A percentile compares a stretch with the other conserved stretches of the same genome.
These are phyloP conservation scores for Ascoidea rubescens DNA, from an alignment of 805 yeast species.

Conservation along the genomic window DNA sequence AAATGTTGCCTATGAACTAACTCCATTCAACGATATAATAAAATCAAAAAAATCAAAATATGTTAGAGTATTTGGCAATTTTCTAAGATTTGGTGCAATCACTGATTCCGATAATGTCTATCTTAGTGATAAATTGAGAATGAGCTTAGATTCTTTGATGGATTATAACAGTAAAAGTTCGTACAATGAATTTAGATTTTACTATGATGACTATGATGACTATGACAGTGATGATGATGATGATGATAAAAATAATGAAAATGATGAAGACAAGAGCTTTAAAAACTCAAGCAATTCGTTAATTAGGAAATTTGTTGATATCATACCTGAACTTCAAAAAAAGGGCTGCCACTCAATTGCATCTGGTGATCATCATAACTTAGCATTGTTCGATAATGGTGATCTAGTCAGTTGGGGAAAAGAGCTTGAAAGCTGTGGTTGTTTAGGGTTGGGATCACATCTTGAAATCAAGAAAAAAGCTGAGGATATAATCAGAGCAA, in stretches of 20 bases:
- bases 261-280: too few species aligned
- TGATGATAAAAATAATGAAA: background rate
- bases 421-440: slow-evolving; percentile 50
- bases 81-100: slow-evolving; percentile 38
- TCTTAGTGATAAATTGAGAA: background rate
- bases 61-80: slow-evolving; percentile 41
- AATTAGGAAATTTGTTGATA: slow-evolving; percentile 13
- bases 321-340: slow-evolving; percentile 29
- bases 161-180: too few species aligned
- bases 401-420: slow-evolving; percentile 52
- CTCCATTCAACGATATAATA: slow-evolving; percentile 21
- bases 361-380: slow-evolving; percentile 58
- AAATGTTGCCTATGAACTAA: slow-evolving; percentile 14
- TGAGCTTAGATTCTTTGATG: background rate
- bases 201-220: background rate
- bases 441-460: slow-evolving; percentile 46
- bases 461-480: slow-evolving; percentile 7
- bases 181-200: background rate
- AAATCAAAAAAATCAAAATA: slow-evolving; percentile 19
- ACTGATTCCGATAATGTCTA: slow-evolving; percentile 27
- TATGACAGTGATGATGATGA: too few species aligned
- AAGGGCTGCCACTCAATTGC: slow-evolving; percentile 38
- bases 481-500: slow-evolving; percentile 6
- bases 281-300: too few species aligned
- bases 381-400: slow-evolving; percentile 51